Evolutionary conservation across 75 land plant species (phyloP).

Genomic region (Isoetes taiwanensis): DNA sequence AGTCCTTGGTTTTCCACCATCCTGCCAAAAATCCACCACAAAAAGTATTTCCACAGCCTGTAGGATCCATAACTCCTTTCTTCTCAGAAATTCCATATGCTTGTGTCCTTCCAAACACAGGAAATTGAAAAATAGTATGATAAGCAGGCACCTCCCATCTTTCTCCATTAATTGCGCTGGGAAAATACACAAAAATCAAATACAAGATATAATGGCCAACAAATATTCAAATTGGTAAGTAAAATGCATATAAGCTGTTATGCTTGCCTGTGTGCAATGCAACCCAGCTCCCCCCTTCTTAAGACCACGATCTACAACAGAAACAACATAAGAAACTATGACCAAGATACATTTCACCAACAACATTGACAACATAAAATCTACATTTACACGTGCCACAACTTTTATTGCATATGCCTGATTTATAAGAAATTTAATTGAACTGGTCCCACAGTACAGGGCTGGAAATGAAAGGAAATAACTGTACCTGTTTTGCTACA

Average conservation of each 20-base stretch:
- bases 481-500: no score
- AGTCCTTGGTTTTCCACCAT: conserved; percentile 32
- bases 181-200: neutral
- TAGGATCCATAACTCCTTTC: conserved; percentile 26
- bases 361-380: neutral
- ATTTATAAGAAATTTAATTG: no score
- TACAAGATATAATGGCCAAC: neutral
- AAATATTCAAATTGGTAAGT: neutral
- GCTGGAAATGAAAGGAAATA: no score
- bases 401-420: no score
- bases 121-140: conserved; percentile 10
- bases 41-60: conserved; percentile 43
- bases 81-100: neutral
- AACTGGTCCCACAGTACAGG: no score
- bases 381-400: neutral
- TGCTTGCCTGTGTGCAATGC: conserved; percentile 42
- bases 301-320: conserved; percentile 28
- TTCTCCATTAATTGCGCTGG: conserved; percentile 34
- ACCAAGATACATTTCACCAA: neutral
- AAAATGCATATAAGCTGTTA: neutral
- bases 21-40: conserved; percentile 39
- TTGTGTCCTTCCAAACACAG: neutral
- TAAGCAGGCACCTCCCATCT: conserved; percentile 46
- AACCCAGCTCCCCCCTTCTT: conserved; percentile 33
- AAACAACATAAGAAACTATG: conserved; percentile 1